Evolutionary conservation across 1,284 basidiomycete genomes (phyloP).

Genomic region (Neolentinus lepideus): DNA sequence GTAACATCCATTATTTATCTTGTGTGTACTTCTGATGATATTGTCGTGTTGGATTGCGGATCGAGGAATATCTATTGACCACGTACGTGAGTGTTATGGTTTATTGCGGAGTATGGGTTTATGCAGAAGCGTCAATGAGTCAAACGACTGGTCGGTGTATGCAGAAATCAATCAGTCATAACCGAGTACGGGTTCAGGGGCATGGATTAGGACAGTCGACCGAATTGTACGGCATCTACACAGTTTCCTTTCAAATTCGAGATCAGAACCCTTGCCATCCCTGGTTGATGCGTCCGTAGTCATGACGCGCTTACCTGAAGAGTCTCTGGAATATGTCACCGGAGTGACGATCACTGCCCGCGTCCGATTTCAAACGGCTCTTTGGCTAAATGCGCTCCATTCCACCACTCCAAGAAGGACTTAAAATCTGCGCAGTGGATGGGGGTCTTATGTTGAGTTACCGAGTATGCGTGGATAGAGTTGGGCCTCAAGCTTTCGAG

Average conservation of each 20-base stretch:
- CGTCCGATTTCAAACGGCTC: neutral
- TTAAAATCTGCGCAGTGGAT: neutral
- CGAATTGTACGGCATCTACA: no score
- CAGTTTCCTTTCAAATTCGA: no score
- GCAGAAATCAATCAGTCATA: no score
- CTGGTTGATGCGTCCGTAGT: constrained; percentile 2
- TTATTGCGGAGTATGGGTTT: no score
- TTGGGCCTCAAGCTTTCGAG: neutral
- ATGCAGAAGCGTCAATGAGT: no score
- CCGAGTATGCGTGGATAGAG: neutral
- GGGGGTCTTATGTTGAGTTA: neutral
- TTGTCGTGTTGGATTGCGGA: neutral
- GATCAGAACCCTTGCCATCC: neutral
- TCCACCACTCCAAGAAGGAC: neutral
- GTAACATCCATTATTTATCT: neutral
- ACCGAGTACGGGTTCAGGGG: no score
- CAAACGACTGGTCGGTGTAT: no score
- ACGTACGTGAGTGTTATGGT: no score
- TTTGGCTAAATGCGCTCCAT: neutral
- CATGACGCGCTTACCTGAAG: neutral
- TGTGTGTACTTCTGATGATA: neutral
- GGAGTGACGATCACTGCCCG: neutral
- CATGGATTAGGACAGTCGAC: no score
- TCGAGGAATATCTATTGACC: no score
- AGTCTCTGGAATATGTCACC: neutral